Conservation (phyloP, 192 early-diverging fungal species). For the Neocallimastix lanati region DNA sequence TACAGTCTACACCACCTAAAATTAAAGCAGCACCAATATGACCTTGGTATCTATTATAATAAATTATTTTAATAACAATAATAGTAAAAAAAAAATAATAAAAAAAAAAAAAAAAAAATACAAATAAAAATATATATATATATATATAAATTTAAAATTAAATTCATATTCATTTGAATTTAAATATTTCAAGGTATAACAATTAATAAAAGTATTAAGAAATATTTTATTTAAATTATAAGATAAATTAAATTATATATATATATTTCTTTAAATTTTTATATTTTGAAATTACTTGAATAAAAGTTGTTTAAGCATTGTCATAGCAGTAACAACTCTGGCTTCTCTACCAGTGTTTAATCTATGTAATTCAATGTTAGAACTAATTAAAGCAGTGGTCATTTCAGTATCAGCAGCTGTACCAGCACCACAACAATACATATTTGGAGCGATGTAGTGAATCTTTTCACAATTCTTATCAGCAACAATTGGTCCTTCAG, state of each 20-base stretch:
- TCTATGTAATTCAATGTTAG: constrained; percentile 84
- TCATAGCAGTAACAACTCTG: constrained; percentile 83
- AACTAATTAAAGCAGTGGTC: constrained; percentile 78
- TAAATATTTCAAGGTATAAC: too few species aligned
- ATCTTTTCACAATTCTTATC: constrained; percentile 99
- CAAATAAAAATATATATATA: too few species aligned
- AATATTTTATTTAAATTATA: too few species aligned
- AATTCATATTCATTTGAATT: too few species aligned
- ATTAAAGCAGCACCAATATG: constrained; percentile 87
- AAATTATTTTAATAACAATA: too few species aligned
- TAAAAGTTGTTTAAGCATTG: constrained; percentile 92
- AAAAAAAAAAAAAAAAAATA: too few species aligned
- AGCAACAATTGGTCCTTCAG: constrained; percentile 81
- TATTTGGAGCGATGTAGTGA: constrained; percentile 88
- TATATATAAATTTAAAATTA: too few species aligned
- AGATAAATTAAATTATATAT: too few species aligned
- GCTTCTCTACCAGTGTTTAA: constrained; percentile 73
- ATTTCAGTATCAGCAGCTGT: constrained; percentile 99
- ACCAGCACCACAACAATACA: constrained; percentile 88
- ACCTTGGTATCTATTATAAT: constrained; percentile 63
- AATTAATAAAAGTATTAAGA: too few species aligned
- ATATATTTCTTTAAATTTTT: too few species aligned
- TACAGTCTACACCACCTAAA: constrained; percentile 79
- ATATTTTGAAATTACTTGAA: constrained; percentile 52
- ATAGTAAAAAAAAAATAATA: too few species aligned